Percentiles rank a stretch among this genome's conserved stretches.
phyloP scores from a whole-genome alignment of 495 filamentous ascomycete species.

The Aspergillus saccharolyticus region DNA sequence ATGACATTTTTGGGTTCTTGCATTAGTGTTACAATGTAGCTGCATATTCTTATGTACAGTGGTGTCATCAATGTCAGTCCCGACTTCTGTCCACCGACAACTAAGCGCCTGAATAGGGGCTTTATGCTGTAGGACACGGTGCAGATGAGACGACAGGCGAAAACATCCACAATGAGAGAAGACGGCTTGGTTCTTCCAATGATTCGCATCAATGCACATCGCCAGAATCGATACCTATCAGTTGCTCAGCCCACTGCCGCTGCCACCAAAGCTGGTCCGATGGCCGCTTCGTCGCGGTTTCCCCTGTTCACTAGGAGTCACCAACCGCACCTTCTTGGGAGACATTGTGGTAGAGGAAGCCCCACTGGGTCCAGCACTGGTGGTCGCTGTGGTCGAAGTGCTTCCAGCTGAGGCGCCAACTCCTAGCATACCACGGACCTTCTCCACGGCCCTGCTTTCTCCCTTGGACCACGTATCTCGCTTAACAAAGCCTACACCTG shows the following conservation, averaged over 20 bases:
- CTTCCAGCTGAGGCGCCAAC: conserved; percentile 24
- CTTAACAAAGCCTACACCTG: conserved; percentile 36
- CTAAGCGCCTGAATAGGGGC: background rate
- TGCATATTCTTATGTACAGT: background rate
- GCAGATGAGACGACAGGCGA: background rate
- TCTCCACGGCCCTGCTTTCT: conserved; percentile 44
- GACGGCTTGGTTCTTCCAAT: background rate
- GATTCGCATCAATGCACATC: background rate
- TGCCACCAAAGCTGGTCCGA: conserved; percentile 23
- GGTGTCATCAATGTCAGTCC: background rate
- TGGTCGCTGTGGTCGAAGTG: conserved; percentile 19
- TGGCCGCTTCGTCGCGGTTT: conserved; percentile 21
- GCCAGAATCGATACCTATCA: background rate
- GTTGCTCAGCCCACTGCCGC: conserved; percentile 5
- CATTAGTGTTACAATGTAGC: background rate
- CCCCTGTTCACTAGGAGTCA: conserved; percentile 41
- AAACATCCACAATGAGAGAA: background rate
- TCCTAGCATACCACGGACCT: conserved; percentile 44
- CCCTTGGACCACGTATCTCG: conserved; percentile 39
- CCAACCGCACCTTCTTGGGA: conserved; percentile 42
- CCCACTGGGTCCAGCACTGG: conserved; percentile 13
- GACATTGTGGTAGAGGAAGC: conserved; percentile 29
- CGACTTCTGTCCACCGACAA: background rate
- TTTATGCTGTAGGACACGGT: background rate
- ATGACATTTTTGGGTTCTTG: background rate